Evolutionary conservation across 106 monocot species (phyloP), one percentile per base, ranked within the genome.

Genomic region (Allium sativum): DNA sequence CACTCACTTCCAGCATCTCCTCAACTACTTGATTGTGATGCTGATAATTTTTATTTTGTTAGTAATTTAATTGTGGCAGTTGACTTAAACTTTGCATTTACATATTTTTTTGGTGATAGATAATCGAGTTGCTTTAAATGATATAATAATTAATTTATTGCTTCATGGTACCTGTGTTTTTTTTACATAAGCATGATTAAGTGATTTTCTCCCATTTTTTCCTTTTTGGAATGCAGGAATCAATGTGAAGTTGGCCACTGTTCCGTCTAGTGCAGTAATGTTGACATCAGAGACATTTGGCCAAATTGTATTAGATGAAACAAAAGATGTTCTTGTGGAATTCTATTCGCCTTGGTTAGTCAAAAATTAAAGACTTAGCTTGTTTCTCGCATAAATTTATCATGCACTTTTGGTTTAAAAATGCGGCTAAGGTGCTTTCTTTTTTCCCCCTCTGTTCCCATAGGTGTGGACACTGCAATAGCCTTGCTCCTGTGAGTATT

Each of bases 391-490:
- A 31, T 5, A 5, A 31, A 31, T 31, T 3, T 31, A 2, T 31
- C 31, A 31, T 31, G 31, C 31, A 1, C 31, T 31, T 31, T 31
- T 1, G 41, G 42, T 47, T 40, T 70, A 21, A 47, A 18, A 31
- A 31, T 31, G 31, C 5, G 31, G 2, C 31, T 31, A 31, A 31
- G 31, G 31, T 31, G 31, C 31, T 31, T 5, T 31, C 0, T 31
- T 31, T 31, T 31, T 31, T 31, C 1, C 16, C 4, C 55, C 46
- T 31, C 62, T 66, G 18, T 57, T 14, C 10, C 54, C 20, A 69
- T 70, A 94, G 93, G 94, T 94, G 94, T 48, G 94, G 94, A 51
- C 89, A 94, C 44, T 94, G 89, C 81, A 94, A 94, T 68, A 73
- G 58, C 65, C 94, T 94, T 79, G 89, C 86, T 76, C 94, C 94